Base-by-base conservation (phyloP, 1,284 basidiomycete species). In the Pseudozyma hubeiensis region DNA sequence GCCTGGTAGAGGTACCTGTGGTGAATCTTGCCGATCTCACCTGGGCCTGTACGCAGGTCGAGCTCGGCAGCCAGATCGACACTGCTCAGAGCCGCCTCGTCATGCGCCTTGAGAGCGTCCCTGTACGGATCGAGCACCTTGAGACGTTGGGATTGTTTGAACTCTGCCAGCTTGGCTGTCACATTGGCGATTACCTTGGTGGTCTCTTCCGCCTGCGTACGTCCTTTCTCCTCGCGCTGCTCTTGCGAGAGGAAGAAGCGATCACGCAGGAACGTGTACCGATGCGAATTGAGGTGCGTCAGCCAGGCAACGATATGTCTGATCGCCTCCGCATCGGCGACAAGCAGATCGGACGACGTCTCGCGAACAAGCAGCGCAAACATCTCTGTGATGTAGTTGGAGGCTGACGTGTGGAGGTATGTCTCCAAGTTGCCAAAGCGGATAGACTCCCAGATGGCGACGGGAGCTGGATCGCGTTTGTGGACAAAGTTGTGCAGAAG, bases 51-150 rank as follows among this genome's bases (percentile, higher is more conserved):
- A 6, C 64, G 55, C 35, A 73, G 40, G 37, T 73, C 70, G 14
- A 73, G 29, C 56, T 73, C 70, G 39, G 52, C 54, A 14, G 53
- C 61, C 4, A 53, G 30, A 34, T 63, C 53, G 19, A 45, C 17
- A 10, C 33, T 53, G 19, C 55, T 29, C 11, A 50, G 48, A 44
- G 48, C 53, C 30, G 44, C 50, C 24, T 53, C 53, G 3, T 53
- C 47, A 4, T 66, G 65, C 9, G 60, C 52, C 10, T 43, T 44
- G 11, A 77, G n/a, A 9, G 70, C 59, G 6, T 56, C 61, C n/a
- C 54, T 44, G 48, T 72, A 77, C 30, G 92, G 91, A 54, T 91
- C 90, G 2, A 93, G 82, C 13, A 94, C 88, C 1, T 84, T 83
- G 47, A 90, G 87, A 57, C 92, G 91, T 64, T 70, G 58, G 0